Evolutionary conservation across 2,329 filamentous ascomycete species (phyloP).

Genomic region (Sporothrix luriei): DNA sequence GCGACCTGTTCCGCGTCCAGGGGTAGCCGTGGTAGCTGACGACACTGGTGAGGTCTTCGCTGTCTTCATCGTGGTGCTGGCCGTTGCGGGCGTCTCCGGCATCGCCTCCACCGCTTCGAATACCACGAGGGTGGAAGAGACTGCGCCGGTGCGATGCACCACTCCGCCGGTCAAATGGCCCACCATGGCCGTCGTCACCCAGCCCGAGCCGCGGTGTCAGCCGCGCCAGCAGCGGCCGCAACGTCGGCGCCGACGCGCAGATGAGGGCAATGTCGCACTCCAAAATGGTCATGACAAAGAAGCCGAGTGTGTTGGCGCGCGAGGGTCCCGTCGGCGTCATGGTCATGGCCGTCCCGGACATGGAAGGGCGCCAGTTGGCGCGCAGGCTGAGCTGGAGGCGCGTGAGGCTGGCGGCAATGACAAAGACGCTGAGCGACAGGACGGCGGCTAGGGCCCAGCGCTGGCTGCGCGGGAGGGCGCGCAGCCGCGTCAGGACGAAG

Average conservation of each 20-base stretch:
- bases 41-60: conserved; percentile 40
- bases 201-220: conserved; percentile 39
- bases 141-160: background rate
- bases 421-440: conserved; percentile 50
- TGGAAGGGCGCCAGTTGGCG: conserved; percentile 34
- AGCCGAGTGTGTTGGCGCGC: conserved; percentile 40
- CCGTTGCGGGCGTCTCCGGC: background rate
- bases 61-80: conserved; percentile 33
- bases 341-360: background rate
- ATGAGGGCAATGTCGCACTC: conserved; percentile 45
- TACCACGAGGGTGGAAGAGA: conserved; percentile 3
- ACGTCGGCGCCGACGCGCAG: conserved; percentile 44
- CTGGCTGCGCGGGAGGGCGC: conserved; percentile 46
- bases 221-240: conserved; percentile 41
- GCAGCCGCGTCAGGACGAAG: conserved; percentile 44
- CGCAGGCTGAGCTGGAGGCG: conserved; percentile 42
- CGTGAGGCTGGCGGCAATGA: conserved; percentile 44
- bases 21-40: conserved; percentile 43
- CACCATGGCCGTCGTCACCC: conserved; percentile 26
- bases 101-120: background rate
- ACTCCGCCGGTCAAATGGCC: background rate
- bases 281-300: conserved; percentile 45
- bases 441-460: conserved; percentile 50
- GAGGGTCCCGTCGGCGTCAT: background rate
- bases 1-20: conserved; percentile 38